Percentiles rank a stretch among this genome's conserved stretches.
Conservation (phyloP, 163 green algal species). For the Scenedesmus sp. region DNA sequence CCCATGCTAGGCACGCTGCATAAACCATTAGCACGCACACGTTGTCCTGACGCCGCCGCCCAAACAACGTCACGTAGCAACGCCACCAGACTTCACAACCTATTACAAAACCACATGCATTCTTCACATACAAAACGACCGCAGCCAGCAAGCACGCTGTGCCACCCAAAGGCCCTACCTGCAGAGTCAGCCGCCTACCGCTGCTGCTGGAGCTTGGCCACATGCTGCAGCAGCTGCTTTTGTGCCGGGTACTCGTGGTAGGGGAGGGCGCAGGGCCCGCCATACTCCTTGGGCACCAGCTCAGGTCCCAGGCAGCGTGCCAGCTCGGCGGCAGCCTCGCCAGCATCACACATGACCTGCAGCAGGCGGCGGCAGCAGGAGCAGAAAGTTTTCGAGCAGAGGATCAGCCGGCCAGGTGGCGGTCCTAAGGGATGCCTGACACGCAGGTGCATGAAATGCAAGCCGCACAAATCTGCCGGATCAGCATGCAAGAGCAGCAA, state of each 20-base stretch:
- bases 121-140: too few species aligned
- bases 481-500: neutral
- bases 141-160: neutral
- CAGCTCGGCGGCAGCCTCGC: constrained; percentile 47
- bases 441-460: neutral
- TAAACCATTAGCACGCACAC: neutral
- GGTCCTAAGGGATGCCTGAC: too few species aligned
- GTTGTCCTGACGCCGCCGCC: neutral
- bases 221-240: constrained; percentile 28
- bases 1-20: neutral
- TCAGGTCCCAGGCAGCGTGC: constrained; percentile 23
- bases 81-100: too few species aligned
- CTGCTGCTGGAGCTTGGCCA: neutral
- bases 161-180: neutral
- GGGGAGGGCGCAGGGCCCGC: constrained; percentile 23
- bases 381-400: neutral
- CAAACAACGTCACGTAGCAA: neutral
- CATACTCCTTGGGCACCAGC: constrained; percentile 49
- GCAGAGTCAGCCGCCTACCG: neutral
- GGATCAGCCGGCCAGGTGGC: too few species aligned
- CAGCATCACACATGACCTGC: neutral
- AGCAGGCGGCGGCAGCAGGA: neutral
- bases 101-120: too few species aligned
- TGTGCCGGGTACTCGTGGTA: constrained; percentile 50
- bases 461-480: too few species aligned